Percentiles rank a stretch among this genome's conserved stretches.
These are phyloP conservation scores for Metarhizium anisopliae DNA, from an alignment of 2,329 filamentous ascomycete species.

Conservation along the genomic window DNA sequence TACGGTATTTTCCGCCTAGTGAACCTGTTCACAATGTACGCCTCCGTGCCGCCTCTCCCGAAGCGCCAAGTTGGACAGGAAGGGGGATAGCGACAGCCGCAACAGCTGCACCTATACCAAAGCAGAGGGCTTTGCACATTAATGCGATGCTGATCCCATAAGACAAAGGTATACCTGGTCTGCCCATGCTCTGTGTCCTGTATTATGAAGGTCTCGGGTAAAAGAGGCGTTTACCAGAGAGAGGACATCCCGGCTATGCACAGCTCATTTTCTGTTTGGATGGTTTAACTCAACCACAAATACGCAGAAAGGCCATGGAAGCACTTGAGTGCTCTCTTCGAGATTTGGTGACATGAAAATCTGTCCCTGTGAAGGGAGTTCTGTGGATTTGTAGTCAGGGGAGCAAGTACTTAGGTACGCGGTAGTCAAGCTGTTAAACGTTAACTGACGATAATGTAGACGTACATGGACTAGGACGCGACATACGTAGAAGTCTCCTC, in stretches of 20 bases:
- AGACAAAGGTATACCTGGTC: not conserved
- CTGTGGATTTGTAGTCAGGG: too few species aligned
- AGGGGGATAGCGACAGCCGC: not conserved
- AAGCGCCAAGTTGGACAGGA: not conserved
- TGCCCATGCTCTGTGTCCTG: not conserved
- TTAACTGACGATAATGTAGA: too few species aligned
- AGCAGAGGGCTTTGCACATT: not conserved
- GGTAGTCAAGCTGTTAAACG: too few species aligned
- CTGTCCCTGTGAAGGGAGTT: too few species aligned
- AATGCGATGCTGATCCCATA: not conserved
- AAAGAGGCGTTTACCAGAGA: not conserved
- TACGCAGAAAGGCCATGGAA: too few species aligned
- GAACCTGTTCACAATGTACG: conserved; percentile 2
- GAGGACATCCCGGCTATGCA: not conserved
- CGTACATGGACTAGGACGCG: too few species aligned
- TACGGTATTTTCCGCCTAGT: conserved; percentile 4
- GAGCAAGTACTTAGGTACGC: too few species aligned
- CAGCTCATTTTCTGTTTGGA: not conserved
- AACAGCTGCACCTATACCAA: not conserved
- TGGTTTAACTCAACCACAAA: not conserved
- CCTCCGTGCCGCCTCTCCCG: conserved; percentile 7
- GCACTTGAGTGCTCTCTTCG: too few species aligned
- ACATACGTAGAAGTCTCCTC: too few species aligned
- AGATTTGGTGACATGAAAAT: too few species aligned
- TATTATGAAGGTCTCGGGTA: not conserved